Conservation (phyloP, 75 land plant species). For the Selaginella tamariscina region DNA sequence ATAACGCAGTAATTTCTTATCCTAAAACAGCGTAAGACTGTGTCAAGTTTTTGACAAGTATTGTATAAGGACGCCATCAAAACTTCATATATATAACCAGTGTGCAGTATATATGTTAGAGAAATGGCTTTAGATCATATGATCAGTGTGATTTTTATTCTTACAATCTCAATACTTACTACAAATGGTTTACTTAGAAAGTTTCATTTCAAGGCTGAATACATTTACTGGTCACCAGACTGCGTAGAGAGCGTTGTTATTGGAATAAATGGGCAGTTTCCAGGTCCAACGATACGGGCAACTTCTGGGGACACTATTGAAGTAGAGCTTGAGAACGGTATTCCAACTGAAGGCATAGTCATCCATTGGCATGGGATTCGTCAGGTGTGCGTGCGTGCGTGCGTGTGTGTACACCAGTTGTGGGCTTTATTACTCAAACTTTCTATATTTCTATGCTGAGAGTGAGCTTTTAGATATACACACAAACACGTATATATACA, state of each 20-base stretch:
- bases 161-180: too few relatives aligned
- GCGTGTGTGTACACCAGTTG: too few relatives aligned
- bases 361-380: slow-evolving; percentile 89
- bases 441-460: background rate
- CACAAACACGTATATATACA: background rate
- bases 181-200: too few relatives aligned
- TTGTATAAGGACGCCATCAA: too few relatives aligned
- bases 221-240: slow-evolving; percentile 48
- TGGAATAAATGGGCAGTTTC: slow-evolving; percentile 37
- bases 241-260: slow-evolving; percentile 44
- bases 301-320: slow-evolving; percentile 54
- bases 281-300: slow-evolving; percentile 67
- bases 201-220: slow-evolving; percentile 46
- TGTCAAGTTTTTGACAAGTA: too few relatives aligned
- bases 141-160: too few relatives aligned
- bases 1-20: too few relatives aligned
- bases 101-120: too few relatives aligned
- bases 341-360: slow-evolving; percentile 49
- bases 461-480: background rate
- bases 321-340: slow-evolving; percentile 46
- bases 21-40: too few relatives aligned
- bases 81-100: too few relatives aligned
- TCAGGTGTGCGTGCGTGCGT: too few relatives aligned
- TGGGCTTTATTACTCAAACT: background rate
- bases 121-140: too few relatives aligned